Percentiles rank a stretch among this genome's conserved stretches.
Conservation (phyloP, 345 rosid species). For the Eucalyptus regnans region DNA sequence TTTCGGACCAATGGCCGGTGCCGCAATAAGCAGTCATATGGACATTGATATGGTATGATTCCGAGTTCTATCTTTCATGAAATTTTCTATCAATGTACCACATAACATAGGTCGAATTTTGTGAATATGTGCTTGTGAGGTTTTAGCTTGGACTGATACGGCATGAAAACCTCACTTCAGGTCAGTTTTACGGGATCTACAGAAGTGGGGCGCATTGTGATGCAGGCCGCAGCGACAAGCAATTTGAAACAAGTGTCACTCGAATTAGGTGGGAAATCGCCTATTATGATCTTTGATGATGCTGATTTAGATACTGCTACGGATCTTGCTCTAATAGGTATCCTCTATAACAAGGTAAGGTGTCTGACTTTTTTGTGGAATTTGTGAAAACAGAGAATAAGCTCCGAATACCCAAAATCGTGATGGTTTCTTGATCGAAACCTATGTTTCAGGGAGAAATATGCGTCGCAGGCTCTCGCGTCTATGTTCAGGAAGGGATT, state of each 20-base stretch:
- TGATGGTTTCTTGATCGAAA: neutral
- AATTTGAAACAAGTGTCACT: slow-evolving; percentile 62
- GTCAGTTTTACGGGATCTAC: slow-evolving; percentile 88
- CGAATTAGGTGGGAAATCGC: slow-evolving; percentile 83
- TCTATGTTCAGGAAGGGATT: slow-evolving; percentile 70
- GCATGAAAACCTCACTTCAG: slow-evolving; percentile 7
- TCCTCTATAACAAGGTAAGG: slow-evolving; percentile 36
- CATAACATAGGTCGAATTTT: neutral
- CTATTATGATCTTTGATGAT: slow-evolving; percentile 66
- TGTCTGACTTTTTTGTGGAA: neutral
- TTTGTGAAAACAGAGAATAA: neutral
- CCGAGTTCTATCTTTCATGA: neutral
- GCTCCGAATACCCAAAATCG: neutral
- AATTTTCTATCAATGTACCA: neutral
- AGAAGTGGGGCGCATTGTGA: slow-evolving; percentile 50
- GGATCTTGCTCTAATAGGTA: slow-evolving; percentile 40
- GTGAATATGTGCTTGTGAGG: neutral
- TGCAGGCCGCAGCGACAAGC: slow-evolving; percentile 70
- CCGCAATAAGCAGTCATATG: slow-evolving; percentile 72
- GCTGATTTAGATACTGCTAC: slow-evolving; percentile 55
- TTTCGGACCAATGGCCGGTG: slow-evolving; percentile 70
- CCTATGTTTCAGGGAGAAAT: slow-evolving; percentile 44
- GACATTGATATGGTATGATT: slow-evolving; percentile 55
- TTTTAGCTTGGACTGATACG: neutral
- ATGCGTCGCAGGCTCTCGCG: slow-evolving; percentile 70